Evolutionary conservation across 352 stramenopile species (phyloP).

Genomic region (Pythium apleroticum): DNA sequence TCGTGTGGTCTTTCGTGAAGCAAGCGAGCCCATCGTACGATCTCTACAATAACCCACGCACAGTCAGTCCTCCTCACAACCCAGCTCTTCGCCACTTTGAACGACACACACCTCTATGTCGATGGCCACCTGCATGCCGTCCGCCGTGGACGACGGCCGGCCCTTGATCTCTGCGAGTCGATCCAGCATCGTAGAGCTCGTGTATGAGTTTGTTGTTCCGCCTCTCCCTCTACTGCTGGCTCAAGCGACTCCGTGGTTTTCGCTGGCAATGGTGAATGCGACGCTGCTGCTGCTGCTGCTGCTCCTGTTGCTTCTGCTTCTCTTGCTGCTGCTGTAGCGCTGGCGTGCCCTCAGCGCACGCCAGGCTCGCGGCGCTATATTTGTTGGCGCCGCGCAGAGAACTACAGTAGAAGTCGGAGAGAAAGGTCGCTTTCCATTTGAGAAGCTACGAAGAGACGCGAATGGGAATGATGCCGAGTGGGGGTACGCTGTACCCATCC

Average conservation of each 20-base stretch:
- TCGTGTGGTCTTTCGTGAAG: too few species aligned
- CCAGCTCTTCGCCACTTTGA: neutral
- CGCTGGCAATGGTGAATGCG: neutral
- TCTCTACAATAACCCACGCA: neutral
- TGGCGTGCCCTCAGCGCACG: neutral
- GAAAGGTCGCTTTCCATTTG: conserved; percentile 6
- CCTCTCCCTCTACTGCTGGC: neutral
- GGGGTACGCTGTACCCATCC: conserved; percentile 4
- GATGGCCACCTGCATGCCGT: conserved; percentile 46
- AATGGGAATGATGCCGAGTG: neutral
- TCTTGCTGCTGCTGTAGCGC: neutral
- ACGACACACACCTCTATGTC: conserved; percentile 53
- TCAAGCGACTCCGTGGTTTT: neutral
- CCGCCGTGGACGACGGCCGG: conserved; percentile 29
- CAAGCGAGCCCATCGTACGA: neutral
- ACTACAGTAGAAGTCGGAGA: conserved; percentile 7
- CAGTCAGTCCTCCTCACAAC: conserved; percentile 3
- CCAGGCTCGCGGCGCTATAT: neutral
- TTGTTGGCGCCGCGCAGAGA: conserved; percentile 9
- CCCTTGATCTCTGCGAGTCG: conserved; percentile 75
- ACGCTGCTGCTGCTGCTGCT: conserved; percentile 4
- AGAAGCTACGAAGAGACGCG: conserved; percentile 1
- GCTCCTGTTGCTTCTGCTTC: neutral
- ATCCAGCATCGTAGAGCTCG: conserved; percentile 50
- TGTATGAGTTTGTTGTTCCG: neutral